Base-by-base conservation (phyloP, 176 grass and related monocot genomes). In the Pharus latifolius region DNA sequence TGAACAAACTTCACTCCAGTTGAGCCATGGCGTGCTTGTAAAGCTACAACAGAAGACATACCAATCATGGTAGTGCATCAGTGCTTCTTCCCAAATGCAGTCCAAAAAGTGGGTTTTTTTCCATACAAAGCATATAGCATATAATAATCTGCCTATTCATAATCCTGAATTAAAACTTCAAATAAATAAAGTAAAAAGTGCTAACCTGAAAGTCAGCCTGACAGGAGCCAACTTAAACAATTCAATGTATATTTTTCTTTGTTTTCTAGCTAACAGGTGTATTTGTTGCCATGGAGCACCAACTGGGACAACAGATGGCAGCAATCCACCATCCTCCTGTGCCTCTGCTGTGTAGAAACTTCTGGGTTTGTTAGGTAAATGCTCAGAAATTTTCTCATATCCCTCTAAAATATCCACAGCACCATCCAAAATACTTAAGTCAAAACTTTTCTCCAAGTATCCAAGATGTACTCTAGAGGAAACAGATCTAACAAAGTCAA, bases 261-360 rank as follows among this genome's bases (percentile, higher is more conserved):
- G 84, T 59, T 78, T 92, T 72, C 94, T 90, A 22, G 89, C 94
- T 79, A 97, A 85, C 70, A 92, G 86, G 77, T 90, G 88, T 80
- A 92, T 97, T 51, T 92, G 86, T 57, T 97, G 89, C 85, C 88
- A 92, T 77, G 94, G 94, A 82, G 89, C 89, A 42, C 94, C 94
- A 80, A 92, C 64, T 26, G 86, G 94, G 56, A 90, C 52, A 70
- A 97, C 86, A 80, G 81, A 85, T 63, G 94, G 94, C 60, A 97
- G 75, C 48, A 92, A 73, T 78, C 68, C 78, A 79, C 55, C 63
- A 6, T 65, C 81, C 53, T 73, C 73, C 43, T 79, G 53, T 7
- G 22, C 40, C 65, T 72, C 50, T 24, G 57, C 20, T 44, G 28
- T 49, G 49, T 63, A 63, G 17, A 49, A 83, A 67, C 73, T 76